Evolutionary conservation across 2,329 filamentous ascomycete species (phyloP).

Genomic region (Trichophyton simii): DNA sequence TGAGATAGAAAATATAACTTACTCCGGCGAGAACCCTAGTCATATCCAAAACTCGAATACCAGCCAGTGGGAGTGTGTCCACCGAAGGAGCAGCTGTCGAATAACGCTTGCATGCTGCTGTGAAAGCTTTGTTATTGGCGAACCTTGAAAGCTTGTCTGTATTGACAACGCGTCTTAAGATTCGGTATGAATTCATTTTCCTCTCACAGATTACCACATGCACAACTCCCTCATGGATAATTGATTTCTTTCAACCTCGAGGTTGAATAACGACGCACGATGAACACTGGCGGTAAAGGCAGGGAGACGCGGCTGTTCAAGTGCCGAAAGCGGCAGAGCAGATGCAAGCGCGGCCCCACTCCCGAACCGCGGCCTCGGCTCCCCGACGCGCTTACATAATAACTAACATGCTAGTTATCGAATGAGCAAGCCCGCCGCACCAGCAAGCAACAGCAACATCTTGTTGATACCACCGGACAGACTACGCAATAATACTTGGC

Average conservation of each 20-base stretch:
- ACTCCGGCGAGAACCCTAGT: constrained; percentile 90
- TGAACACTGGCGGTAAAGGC: neutral
- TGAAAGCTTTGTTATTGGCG: neutral
- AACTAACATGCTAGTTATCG: too few species aligned
- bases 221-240: neutral
- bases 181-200: constrained; percentile 8
- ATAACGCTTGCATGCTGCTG: constrained; percentile 18
- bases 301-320: neutral
- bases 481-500: neutral
- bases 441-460: neutral
- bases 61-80: constrained; percentile 58
- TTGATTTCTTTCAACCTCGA: neutral
- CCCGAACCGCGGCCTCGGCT: constrained; percentile 1
- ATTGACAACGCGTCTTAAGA: neutral
- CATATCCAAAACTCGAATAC: constrained; percentile 88
- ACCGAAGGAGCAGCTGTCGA: constrained; percentile 33
- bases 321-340: neutral
- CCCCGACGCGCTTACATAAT: neutral
- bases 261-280: neutral
- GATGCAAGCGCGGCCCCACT: neutral
- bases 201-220: neutral
- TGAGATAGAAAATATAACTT: constrained; percentile 29
- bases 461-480: neutral
- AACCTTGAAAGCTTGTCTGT: neutral
- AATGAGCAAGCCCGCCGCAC: too few species aligned